phyloP scores from a whole-genome alignment of 2,329 filamentous ascomycete genomes.

The Aspergillus ustus region DNA sequence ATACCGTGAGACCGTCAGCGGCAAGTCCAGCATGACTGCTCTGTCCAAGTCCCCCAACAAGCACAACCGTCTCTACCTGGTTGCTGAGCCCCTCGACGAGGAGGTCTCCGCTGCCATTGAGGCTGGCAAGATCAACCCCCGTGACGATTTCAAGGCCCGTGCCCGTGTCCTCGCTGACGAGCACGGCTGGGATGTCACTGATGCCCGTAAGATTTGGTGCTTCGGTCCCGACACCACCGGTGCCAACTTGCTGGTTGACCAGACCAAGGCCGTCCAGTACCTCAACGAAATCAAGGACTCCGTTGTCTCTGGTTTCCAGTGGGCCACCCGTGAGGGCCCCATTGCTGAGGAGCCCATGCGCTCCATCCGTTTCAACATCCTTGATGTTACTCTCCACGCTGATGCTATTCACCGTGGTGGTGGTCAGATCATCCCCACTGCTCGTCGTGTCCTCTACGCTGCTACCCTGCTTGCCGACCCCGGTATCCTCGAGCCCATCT shows the following conservation, averaged over 20 bases:
- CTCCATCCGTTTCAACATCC: conserved; percentile 95
- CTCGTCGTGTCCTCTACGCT: conserved; percentile 97
- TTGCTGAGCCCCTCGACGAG: conserved; percentile 87
- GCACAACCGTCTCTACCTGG: conserved; percentile 99
- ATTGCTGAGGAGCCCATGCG: conserved; percentile 98
- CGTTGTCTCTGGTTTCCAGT: conserved; percentile 99
- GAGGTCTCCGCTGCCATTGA: conserved; percentile 92
- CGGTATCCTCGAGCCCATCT: conserved; percentile 93
- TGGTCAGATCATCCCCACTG: conserved; percentile 97
- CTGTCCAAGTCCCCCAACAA: conserved; percentile 99
- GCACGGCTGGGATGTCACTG: conserved; percentile 98
- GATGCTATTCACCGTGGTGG: conserved; percentile 99
- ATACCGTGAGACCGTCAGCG: conserved; percentile 94
- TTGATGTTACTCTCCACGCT: conserved; percentile 99
- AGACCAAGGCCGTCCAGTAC: conserved; percentile 99
- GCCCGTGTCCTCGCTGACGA: conserved; percentile 96
- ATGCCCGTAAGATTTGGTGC: conserved; percentile 99
- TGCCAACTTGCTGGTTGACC: conserved; percentile 97
- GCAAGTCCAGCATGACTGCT: conserved; percentile 88
- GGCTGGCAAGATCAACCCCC: conserved; percentile 84
- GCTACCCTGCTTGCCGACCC: conserved; percentile 88
- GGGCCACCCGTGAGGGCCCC: conserved; percentile 97
- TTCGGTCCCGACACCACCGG: conserved; percentile 98
- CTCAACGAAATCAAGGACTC: conserved; percentile 99
- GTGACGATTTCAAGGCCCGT: conserved; percentile 99